phyloP scores from a whole-genome alignment of 768 basidiomycete species.

The Lactifluus echinatus region DNA sequence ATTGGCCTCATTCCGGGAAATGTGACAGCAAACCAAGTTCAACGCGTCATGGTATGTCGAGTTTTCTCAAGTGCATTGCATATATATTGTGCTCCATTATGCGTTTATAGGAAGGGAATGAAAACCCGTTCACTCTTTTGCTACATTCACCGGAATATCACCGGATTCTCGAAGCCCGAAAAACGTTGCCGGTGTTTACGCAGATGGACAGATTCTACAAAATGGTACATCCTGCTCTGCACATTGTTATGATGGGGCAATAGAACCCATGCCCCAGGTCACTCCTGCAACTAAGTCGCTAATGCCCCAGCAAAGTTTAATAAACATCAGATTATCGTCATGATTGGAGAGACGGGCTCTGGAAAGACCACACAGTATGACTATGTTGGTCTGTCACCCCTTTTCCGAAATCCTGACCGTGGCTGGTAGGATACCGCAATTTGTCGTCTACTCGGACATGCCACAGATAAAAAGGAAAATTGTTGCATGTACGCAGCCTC shows the following conservation, averaged over 20 bases:
- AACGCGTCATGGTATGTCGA: constrained; percentile 33
- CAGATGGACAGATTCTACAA: constrained; percentile 92
- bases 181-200: constrained; percentile 82
- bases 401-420: not conserved
- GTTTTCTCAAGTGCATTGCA: no score
- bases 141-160: constrained; percentile 73
- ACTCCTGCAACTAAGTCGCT: constrained; percentile 20
- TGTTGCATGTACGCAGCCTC: constrained; percentile 94
- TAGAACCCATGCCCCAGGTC: constrained; percentile 18
- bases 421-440: constrained; percentile 78
- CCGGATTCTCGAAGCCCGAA: constrained; percentile 77
- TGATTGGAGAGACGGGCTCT: constrained; percentile 92
- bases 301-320: constrained; percentile 43
- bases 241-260: constrained; percentile 23
- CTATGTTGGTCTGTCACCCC: not conserved
- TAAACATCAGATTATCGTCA: constrained; percentile 77
- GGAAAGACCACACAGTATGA: constrained; percentile 93
- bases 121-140: constrained; percentile 83
- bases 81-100: no score
- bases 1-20: constrained; percentile 38
- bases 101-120: constrained; percentile 60
- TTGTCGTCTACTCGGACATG: constrained; percentile 87
- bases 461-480: constrained; percentile 85
- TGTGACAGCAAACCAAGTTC: constrained; percentile 34
- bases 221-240: constrained; percentile 49